phyloP scores from a whole-genome alignment of 805 yeast species.

The Sugiyamaella valdiviana region DNA sequence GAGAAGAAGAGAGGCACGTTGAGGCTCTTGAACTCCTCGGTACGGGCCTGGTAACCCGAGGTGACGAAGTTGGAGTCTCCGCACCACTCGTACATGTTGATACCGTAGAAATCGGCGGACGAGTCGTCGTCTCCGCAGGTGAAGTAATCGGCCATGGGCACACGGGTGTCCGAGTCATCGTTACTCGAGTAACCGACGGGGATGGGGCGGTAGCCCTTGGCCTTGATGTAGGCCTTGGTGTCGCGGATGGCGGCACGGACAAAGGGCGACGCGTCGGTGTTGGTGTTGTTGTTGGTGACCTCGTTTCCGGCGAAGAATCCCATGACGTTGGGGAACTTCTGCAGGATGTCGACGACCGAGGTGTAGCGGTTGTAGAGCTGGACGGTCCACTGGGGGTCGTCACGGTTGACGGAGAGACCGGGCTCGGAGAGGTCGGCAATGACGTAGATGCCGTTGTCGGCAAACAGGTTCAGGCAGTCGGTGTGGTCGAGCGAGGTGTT shows the following conservation, averaged over 20 bases:
- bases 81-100: slow-evolving; percentile 88
- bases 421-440: slow-evolving; percentile 90
- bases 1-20: slow-evolving; percentile 80
- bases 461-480: slow-evolving; percentile 65
- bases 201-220: slow-evolving; percentile 60
- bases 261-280: slow-evolving; percentile 86
- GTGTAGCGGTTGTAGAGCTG: slow-evolving; percentile 71
- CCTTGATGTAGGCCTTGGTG: slow-evolving; percentile 64
- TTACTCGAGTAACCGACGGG: slow-evolving; percentile 95
- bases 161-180: slow-evolving; percentile 79
- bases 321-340: slow-evolving; percentile 69
- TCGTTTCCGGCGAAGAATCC: slow-evolving; percentile 99
- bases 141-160: slow-evolving; percentile 74
- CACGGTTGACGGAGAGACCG: slow-evolving; percentile 65
- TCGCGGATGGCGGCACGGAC: slow-evolving; percentile 97
- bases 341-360: slow-evolving; percentile 72
- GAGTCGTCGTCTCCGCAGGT: slow-evolving; percentile 62
- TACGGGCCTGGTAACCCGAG: slow-evolving; percentile 68
- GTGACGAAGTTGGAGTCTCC: slow-evolving; percentile 46
- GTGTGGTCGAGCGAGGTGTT: slow-evolving; percentile 68
- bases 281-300: slow-evolving; percentile 75
- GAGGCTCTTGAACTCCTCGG: slow-evolving; percentile 64
- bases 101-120: slow-evolving; percentile 73
- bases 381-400: slow-evolving; percentile 70
- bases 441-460: slow-evolving; percentile 86